Percentiles rank a stretch among this genome's conserved stretches.
Evolutionary conservation across 345 rosid genomes (phyloP).

Genomic region (Reutealis trisperma): DNA sequence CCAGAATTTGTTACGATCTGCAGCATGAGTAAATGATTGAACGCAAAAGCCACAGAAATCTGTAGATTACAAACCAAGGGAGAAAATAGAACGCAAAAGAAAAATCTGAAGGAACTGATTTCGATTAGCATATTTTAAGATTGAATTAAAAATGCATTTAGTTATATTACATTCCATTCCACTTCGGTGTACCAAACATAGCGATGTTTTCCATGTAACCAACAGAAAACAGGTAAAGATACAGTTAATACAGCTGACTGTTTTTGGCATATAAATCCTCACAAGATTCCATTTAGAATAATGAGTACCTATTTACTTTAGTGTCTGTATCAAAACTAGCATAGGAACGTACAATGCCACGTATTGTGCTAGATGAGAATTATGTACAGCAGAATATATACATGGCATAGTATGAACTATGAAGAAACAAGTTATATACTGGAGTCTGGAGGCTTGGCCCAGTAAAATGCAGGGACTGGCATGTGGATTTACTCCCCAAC

Average conservation of each 20-base stretch:
- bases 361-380: background rate
- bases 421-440: background rate
- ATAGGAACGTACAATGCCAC: background rate
- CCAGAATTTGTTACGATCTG: constrained; percentile 98
- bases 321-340: background rate
- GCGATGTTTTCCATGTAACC: background rate
- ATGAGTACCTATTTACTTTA: background rate
- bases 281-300: background rate
- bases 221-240: background rate
- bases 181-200: no score
- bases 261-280: background rate
- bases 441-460: background rate
- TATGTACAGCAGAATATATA: background rate
- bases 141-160: no score
- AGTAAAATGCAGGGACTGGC: no score
- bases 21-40: constrained; percentile 28
- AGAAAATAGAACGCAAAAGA: background rate
- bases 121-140: no score
- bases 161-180: no score
- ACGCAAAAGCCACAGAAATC: constrained; percentile 10
- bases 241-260: background rate
- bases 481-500: no score
- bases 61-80: background rate
- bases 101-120: no score
- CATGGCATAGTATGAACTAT: no score